phyloP scores from a whole-genome alignment of 768 basidiomycete species.

The Tricholoma saponaceum region DNA sequence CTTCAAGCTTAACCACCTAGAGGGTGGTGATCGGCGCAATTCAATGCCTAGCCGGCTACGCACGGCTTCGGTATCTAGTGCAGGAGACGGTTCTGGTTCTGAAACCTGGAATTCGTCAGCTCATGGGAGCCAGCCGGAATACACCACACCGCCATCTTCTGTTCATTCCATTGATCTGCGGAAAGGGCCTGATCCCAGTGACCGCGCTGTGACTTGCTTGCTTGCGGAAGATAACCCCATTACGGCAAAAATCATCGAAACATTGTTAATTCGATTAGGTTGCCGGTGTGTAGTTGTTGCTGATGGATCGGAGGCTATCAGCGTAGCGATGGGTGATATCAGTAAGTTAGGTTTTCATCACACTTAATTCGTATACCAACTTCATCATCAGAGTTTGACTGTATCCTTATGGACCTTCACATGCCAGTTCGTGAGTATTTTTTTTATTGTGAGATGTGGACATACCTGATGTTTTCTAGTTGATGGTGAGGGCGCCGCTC shows the following conservation, averaged over 20 bases:
- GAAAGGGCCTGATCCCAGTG: constrained; percentile 72
- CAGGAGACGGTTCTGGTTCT: constrained; percentile 73
- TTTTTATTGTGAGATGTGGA: not conserved
- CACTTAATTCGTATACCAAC: constrained; percentile 15
- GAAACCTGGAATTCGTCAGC: constrained; percentile 65
- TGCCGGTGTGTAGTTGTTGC: constrained; percentile 95
- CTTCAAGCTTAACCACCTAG: constrained; percentile 81
- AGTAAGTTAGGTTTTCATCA: constrained; percentile 52
- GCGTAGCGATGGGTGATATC: constrained; percentile 96
- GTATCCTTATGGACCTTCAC: constrained; percentile 91
- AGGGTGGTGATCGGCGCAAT: constrained; percentile 69
- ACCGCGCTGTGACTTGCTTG: constrained; percentile 89
- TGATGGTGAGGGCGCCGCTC: constrained; percentile 93
- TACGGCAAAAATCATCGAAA: constrained; percentile 96
- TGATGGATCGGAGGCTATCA: constrained; percentile 95
- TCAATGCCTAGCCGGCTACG: constrained; percentile 87
- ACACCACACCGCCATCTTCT: constrained; percentile 75
- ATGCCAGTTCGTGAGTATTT: constrained; percentile 83
- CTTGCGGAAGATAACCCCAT: constrained; percentile 98
- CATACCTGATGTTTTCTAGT: constrained; percentile 39
- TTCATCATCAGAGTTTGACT: constrained; percentile 74
- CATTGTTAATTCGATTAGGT: constrained; percentile 86
- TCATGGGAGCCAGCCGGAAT: constrained; percentile 51
- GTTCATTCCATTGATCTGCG: constrained; percentile 81
- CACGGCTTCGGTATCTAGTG: constrained; percentile 82